Percentiles rank a stretch among this genome's conserved stretches.
These are phyloP conservation scores for Cyclospora cayetanensis DNA, from an alignment of 169 alveolate genomes.

Conservation along the genomic window DNA sequence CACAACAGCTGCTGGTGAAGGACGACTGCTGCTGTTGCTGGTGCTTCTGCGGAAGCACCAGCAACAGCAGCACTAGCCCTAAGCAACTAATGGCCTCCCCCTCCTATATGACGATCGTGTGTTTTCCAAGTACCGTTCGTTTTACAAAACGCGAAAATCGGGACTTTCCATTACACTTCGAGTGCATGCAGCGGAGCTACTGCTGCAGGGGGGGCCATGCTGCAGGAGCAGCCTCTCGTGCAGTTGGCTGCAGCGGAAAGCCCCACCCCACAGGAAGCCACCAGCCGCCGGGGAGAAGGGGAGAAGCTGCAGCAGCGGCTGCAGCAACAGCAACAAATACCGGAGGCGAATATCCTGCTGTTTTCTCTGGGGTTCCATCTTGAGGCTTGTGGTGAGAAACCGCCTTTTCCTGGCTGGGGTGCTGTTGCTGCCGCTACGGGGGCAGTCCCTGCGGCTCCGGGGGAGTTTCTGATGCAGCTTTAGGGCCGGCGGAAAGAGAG, in stretches of 20 bases:
- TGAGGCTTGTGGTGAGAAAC: conserved; percentile 21
- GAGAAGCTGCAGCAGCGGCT: conserved; percentile 4
- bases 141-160: too few relatives aligned
- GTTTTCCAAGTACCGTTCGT: not conserved
- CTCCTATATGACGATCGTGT: not conserved
- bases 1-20: not conserved
- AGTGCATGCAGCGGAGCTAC: conserved; percentile 32
- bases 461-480: too few relatives aligned
- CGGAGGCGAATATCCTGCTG: not conserved
- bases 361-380: not conserved
- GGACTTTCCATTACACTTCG: not conserved
- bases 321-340: not conserved
- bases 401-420: too few relatives aligned
- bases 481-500: too few relatives aligned
- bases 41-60: not conserved
- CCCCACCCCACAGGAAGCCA: conserved; percentile 35
- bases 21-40: not conserved
- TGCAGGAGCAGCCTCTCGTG: not conserved
- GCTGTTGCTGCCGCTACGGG: not conserved
- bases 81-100: too few relatives aligned
- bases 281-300: too few relatives aligned
- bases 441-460: not conserved
- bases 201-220: conserved; percentile 2
- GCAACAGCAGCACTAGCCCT: not conserved
- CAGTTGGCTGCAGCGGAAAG: conserved; percentile 27